Evolutionary conservation across 345 rosid genomes (phyloP).

Genomic region (Citropsis articulata): DNA sequence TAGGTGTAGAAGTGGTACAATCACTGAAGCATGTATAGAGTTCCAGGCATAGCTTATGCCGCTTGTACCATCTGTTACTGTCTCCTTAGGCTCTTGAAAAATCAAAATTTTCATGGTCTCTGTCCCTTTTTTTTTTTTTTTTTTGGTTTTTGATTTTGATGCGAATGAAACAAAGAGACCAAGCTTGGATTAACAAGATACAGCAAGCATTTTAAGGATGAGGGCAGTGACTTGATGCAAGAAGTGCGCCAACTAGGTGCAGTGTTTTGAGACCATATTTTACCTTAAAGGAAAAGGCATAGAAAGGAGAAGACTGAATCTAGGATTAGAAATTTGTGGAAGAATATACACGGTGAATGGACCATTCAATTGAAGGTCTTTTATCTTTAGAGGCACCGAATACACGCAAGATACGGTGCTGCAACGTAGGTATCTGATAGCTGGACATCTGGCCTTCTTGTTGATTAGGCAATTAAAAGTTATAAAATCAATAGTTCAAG

Average conservation of each 20-base stretch:
- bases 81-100: slow-evolving; percentile 10
- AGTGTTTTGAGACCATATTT: not conserved
- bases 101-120: slow-evolving; percentile 11
- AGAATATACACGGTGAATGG: not conserved
- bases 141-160: not conserved
- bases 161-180: not conserved
- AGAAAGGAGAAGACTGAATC: not conserved
- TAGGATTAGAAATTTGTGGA: not conserved
- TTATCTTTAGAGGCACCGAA: slow-evolving; percentile 9
- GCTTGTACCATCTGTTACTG: slow-evolving; percentile 11
- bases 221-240: not conserved
- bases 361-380: not conserved
- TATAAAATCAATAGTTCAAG: slow-evolving; percentile 1
- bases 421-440: slow-evolving; percentile 17
- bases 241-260: not conserved
- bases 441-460: slow-evolving; percentile 16
- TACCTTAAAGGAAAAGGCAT: not conserved
- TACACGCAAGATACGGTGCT: slow-evolving; percentile 11
- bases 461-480: not conserved
- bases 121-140: too few relatives aligned
- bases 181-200: not conserved
- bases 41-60: slow-evolving; percentile 16
- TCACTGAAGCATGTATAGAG: slow-evolving; percentile 21
- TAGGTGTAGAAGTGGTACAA: slow-evolving; percentile 36
- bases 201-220: not conserved